Conservation (phyloP, 805 yeast species). For the Candida incommunis region DNA sequence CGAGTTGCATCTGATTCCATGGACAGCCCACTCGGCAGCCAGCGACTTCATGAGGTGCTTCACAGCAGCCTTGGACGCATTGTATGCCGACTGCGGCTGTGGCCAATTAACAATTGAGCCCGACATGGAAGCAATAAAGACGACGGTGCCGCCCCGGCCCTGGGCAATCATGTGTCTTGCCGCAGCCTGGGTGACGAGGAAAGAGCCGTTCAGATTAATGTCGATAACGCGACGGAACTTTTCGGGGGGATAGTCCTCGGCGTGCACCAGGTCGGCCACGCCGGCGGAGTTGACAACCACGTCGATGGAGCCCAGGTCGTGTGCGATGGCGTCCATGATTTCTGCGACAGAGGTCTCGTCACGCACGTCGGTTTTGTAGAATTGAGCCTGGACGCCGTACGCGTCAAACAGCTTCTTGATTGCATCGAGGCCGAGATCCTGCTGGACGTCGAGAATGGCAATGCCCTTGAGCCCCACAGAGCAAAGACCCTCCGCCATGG, state of each 20-base stretch:
- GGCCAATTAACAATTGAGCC: slow-evolving; percentile 63
- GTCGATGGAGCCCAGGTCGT: slow-evolving; percentile 40
- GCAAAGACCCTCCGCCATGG: slow-evolving; percentile 47
- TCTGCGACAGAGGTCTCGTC: slow-evolving; percentile 34
- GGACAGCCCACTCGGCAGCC: slow-evolving; percentile 63
- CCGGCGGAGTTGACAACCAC: slow-evolving; percentile 53
- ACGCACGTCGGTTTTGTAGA: slow-evolving; percentile 52
- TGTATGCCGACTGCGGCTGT: slow-evolving; percentile 57
- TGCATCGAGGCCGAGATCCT: slow-evolving; percentile 49
- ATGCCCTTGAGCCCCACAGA: slow-evolving; percentile 41
- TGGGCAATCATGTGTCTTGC: slow-evolving; percentile 51
- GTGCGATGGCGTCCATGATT: slow-evolving; percentile 36
- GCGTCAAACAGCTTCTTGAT: slow-evolving; percentile 37
- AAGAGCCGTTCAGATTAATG: slow-evolving; percentile 54
- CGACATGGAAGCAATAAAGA: slow-evolving; percentile 58
- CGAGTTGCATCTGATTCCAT: slow-evolving; percentile 51
- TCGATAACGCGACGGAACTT: slow-evolving; percentile 52
- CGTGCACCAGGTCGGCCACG: slow-evolving; percentile 53
- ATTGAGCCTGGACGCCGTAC: slow-evolving; percentile 43
- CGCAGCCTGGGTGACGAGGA: slow-evolving; percentile 50
- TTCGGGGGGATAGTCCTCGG: slow-evolving; percentile 51
- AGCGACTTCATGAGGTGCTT: slow-evolving; percentile 50
- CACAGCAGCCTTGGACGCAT: slow-evolving; percentile 62
- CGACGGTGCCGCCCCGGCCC: slow-evolving; percentile 40
- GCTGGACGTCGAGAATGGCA: slow-evolving; percentile 38